phyloP scores from a whole-genome alignment of 2,329 filamentous ascomycete genomes.

The Beauveria rudraprayagi region DNA sequence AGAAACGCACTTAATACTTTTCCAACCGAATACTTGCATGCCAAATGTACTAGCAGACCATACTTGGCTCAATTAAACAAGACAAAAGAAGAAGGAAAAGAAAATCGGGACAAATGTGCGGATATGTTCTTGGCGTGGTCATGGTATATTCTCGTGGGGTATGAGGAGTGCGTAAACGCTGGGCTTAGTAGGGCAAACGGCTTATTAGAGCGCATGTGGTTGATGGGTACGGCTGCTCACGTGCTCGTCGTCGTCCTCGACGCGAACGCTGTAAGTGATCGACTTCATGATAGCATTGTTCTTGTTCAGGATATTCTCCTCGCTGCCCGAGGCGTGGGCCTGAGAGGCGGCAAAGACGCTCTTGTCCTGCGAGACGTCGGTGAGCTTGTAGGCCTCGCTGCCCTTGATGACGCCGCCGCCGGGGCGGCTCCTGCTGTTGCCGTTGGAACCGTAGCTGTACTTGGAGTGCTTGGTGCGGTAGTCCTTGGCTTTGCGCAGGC shows the following conservation, averaged over 20 bases:
- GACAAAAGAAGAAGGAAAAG: background rate
- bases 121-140: background rate
- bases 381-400: constrained; percentile 30
- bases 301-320: constrained; percentile 31
- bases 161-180: background rate
- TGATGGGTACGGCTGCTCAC: background rate
- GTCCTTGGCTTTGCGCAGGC: constrained; percentile 32
- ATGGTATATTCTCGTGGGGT: background rate
- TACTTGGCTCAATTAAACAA: background rate
- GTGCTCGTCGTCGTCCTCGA: constrained; percentile 22
- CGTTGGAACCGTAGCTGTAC: constrained; percentile 20
- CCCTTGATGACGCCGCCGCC: constrained; percentile 17
- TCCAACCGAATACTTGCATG: background rate
- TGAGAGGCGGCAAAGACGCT: constrained; percentile 21
- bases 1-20: background rate
- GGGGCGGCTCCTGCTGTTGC: constrained; percentile 17
- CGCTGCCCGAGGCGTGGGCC: constrained; percentile 23
- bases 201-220: background rate
- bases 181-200: background rate
- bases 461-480: constrained; percentile 32
- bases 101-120: background rate
- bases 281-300: constrained; percentile 33
- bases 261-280: constrained; percentile 32
- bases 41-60: background rate
- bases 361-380: constrained; percentile 27